A percentile compares a stretch with the other conserved stretches of the same genome.
phyloP scores from a whole-genome alignment of 495 filamentous ascomycete species.

The Neurospora terricola region DNA sequence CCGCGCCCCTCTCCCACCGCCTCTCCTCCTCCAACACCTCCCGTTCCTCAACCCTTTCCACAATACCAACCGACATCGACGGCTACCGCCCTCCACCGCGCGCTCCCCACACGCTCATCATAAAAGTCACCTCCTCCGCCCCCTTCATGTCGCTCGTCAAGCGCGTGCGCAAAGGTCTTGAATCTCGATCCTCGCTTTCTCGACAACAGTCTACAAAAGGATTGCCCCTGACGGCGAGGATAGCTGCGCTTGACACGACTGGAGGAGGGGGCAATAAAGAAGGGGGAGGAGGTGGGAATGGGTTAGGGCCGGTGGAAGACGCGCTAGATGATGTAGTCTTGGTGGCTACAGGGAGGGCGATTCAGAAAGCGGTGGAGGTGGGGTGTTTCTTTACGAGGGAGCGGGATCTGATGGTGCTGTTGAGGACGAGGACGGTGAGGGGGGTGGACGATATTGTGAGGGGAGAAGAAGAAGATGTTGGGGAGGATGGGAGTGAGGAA shows the following conservation, averaged over 20 bases:
- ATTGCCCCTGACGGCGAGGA: slow-evolving; percentile 30
- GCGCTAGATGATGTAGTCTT: slow-evolving; percentile 50
- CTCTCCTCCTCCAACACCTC: slow-evolving; percentile 6
- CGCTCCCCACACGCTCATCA: slow-evolving; percentile 39
- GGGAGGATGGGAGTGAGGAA: slow-evolving; percentile 31
- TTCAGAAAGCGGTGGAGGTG: slow-evolving; percentile 56
- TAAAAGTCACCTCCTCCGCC: slow-evolving; percentile 70
- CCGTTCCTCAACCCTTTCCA: slow-evolving; percentile 31
- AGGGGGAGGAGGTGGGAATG: background rate
- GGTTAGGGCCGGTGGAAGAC: slow-evolving; percentile 3
- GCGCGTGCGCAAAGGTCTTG: slow-evolving; percentile 66
- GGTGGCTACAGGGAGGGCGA: slow-evolving; percentile 72
- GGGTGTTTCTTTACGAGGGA: slow-evolving; percentile 55
- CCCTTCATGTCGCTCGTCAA: slow-evolving; percentile 78
- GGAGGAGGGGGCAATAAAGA: slow-evolving; percentile 3
- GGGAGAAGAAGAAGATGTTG: slow-evolving; percentile 35
- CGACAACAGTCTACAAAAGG: slow-evolving; percentile 32
- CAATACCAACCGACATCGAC: slow-evolving; percentile 55
- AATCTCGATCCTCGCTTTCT: slow-evolving; percentile 55
- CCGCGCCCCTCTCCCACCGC: slow-evolving; percentile 3
- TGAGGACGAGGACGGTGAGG: slow-evolving; percentile 55
- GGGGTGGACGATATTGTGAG: slow-evolving; percentile 61
- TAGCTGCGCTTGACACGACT: slow-evolving; percentile 25
- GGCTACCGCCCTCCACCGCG: slow-evolving; percentile 48
- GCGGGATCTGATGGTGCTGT: slow-evolving; percentile 42